A percentile compares a stretch with the other conserved stretches of the same genome.
phyloP scores from a whole-genome alignment of 78 protist genomes.

The Dictyostelium capitatum region DNA sequence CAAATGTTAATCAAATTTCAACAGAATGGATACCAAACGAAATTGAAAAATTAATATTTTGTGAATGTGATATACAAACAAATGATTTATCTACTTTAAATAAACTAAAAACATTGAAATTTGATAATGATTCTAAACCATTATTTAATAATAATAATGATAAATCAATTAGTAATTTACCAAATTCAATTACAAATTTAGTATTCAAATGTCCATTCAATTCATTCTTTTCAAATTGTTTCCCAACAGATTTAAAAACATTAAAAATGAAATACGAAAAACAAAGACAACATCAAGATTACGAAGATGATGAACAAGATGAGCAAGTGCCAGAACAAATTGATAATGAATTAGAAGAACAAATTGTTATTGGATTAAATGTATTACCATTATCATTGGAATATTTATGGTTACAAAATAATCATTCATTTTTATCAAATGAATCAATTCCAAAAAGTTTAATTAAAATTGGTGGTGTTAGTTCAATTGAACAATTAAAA shows the following conservation, averaged over 20 bases:
- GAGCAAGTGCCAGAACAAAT: not conserved
- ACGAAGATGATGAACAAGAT: not conserved
- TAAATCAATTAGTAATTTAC: not conserved
- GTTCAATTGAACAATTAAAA: not conserved
- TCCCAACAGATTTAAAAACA: not conserved
- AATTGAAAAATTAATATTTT: not conserved
- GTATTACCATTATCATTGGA: too few relatives aligned
- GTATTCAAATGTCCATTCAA: not conserved
- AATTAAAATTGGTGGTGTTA: not conserved
- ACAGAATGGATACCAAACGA: not conserved
- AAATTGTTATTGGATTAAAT: not conserved
- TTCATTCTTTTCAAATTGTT: not conserved
- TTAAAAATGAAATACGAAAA: not conserved
- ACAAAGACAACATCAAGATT: not conserved
- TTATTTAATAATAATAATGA: not conserved
- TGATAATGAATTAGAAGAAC: not conserved
- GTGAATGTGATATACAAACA: not conserved
- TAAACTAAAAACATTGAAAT: not conserved
- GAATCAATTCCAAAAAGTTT: not conserved
- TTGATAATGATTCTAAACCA: not conserved
- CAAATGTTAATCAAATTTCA: not conserved
- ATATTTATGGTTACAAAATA: too few relatives aligned
- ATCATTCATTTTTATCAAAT: not conserved
- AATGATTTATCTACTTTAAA: not conserved
- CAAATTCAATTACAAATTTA: not conserved